Evolutionary conservation across 2,329 filamentous ascomycete genomes (phyloP).

Genomic region (Penicillium decumbens): DNA sequence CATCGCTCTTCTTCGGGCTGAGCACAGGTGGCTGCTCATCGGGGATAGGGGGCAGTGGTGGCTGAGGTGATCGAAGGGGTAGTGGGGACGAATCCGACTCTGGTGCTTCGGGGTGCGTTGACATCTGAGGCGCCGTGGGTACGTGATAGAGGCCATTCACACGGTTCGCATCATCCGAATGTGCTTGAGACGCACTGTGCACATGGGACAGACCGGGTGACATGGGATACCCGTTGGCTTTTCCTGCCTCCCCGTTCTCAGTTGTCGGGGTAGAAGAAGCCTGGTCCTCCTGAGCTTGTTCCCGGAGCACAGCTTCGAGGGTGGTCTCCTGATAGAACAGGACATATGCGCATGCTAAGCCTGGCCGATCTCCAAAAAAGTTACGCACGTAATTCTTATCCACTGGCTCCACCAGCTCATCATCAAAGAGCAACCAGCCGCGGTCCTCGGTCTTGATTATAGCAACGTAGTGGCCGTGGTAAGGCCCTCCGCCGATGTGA

Average conservation of each 20-base stretch:
- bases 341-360: slow-evolving; percentile 91
- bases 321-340: slow-evolving; percentile 95
- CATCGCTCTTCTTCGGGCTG: slow-evolving; percentile 58
- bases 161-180: slow-evolving; percentile 34
- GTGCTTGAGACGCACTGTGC: slow-evolving; percentile 38
- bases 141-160: slow-evolving; percentile 32
- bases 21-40: slow-evolving; percentile 30
- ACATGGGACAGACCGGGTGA: slow-evolving; percentile 37
- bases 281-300: slow-evolving; percentile 75
- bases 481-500: slow-evolving; percentile 93
- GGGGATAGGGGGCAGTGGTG: slow-evolving; percentile 31
- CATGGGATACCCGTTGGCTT: slow-evolving; percentile 31
- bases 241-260: slow-evolving; percentile 40
- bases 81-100: slow-evolving; percentile 19
- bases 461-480: slow-evolving; percentile 95
- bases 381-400: slow-evolving; percentile 94
- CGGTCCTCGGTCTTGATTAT: slow-evolving; percentile 96
- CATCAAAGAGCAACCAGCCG: slow-evolving; percentile 94
- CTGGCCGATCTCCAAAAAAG: slow-evolving; percentile 91
- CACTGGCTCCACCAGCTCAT: slow-evolving; percentile 97
- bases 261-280: slow-evolving; percentile 41
- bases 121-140: slow-evolving; percentile 48
- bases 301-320: slow-evolving; percentile 62
- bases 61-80: slow-evolving; percentile 15
- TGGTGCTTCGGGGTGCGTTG: slow-evolving; percentile 34